phyloP scores from a whole-genome alignment of 495 filamentous ascomycete genomes.

The Aspergillus homomorphus region DNA sequence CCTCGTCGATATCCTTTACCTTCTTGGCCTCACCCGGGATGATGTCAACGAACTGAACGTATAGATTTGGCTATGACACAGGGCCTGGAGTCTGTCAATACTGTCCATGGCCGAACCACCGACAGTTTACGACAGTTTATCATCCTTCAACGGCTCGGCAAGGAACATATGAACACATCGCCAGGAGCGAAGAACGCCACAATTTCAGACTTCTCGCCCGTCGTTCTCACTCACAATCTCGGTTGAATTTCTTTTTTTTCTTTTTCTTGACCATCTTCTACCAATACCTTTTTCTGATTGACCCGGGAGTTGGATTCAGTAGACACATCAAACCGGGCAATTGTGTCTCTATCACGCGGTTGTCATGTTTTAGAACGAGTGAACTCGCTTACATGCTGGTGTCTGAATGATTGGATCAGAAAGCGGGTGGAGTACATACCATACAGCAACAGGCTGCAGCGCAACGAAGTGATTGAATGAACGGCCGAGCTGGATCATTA shows the following conservation, averaged over 20 bases:
- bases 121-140: background rate
- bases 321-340: background rate
- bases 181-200: background rate
- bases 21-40: slow-evolving; percentile 71
- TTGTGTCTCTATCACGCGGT: background rate
- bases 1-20: slow-evolving; percentile 76
- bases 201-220: background rate
- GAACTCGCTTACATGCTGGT: background rate
- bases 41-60: slow-evolving; percentile 55
- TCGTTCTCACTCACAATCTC: background rate
- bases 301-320: background rate
- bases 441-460: background rate
- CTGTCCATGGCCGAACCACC: background rate
- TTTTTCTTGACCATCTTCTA: slow-evolving; percentile 1
- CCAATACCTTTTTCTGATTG: background rate
- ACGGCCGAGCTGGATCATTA: background rate
- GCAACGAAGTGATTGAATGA: slow-evolving; percentile 4
- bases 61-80: background rate
- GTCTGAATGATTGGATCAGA: slow-evolving; percentile 8
- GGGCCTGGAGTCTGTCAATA: background rate
- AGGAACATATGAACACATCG: background rate
- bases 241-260: background rate
- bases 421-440: slow-evolving; percentile 1
- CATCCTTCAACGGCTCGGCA: background rate
- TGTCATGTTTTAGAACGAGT: slow-evolving; percentile 4